Evolutionary conservation across 805 yeast species (phyloP), one percentile per base, ranked within the genome.

Genomic region (Zygosaccharomyces bisporus): DNA sequence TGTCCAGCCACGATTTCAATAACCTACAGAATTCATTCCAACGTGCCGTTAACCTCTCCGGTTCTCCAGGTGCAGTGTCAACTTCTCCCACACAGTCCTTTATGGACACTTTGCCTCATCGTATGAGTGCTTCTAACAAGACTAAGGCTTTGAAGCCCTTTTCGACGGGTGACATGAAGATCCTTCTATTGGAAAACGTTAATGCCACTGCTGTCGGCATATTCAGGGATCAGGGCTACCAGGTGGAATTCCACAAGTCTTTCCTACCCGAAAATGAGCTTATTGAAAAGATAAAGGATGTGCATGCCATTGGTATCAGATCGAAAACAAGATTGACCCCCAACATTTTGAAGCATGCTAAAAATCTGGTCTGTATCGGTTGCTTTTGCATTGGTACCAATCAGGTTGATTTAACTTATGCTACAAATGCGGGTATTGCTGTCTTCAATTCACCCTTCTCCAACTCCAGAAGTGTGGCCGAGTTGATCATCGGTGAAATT

Each of bases 321-420:
- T 93, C 98, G 49, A 93, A 93, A 75, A 93, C 99, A 41, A 86
- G 81, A 68, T 75, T 93, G 62, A 86, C 89, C 32, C 83, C 79
- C 55, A 80, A 80, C 41, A 81, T 93, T 21, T 74, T 93, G 58
- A 74, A 79, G 52, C 86, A 86, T 58, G 99, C 99, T 46, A 84
- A 82, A 66, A 87, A 91, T 73, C 76, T 93, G 68, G 86, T 86
- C 20, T 90, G 80, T 24, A 74, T 93, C 68, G 99, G 99, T 46
- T 93, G 99, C 74, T 93, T 93, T 85, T 93, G 99, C 77, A 93
- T 93, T 57, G 99, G 99, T 61, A 93, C 98, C 50, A 93, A 93
- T 73, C 99, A 93, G 73, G 99, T 93, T 44, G 95, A 93, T 67
- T 76, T 90, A 52, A 86, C 86, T 56, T 86, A 65, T 58, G 99